Evolutionary conservation across 148 eudicot species (phyloP).

Genomic region (Amaranthus cruentus): DNA sequence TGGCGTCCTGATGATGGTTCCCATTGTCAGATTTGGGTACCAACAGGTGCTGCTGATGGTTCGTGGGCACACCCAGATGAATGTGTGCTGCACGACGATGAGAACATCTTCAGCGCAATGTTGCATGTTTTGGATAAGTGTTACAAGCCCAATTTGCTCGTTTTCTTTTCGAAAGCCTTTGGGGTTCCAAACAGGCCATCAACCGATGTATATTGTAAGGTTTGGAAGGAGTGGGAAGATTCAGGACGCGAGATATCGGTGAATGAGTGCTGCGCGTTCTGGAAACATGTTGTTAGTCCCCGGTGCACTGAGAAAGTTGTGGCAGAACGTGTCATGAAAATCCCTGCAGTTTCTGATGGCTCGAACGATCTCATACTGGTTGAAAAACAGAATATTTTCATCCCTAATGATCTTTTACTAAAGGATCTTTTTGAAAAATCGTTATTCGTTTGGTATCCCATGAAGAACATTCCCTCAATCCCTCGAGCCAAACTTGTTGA

Average conservation of each 20-base stretch:
- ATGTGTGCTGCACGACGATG: constrained; percentile 51
- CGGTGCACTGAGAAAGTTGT: constrained; percentile 29
- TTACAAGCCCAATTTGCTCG: constrained; percentile 32
- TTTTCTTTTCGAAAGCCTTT: constrained; percentile 39
- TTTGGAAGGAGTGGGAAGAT: constrained; percentile 68
- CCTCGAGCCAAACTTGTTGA: constrained; percentile 35
- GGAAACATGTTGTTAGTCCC: constrained; percentile 35
- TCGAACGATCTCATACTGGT: constrained; percentile 31
- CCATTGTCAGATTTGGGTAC: constrained; percentile 38
- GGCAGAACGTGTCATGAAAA: constrained; percentile 27
- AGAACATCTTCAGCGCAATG: constrained; percentile 34
- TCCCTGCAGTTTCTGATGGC: constrained; percentile 40
- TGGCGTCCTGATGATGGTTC: constrained; percentile 35
- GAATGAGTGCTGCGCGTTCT: constrained; percentile 46
- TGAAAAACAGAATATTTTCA: constrained; percentile 42
- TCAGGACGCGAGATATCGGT: constrained; percentile 25
- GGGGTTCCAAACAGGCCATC: constrained; percentile 47
- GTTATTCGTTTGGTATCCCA: constrained; percentile 62
- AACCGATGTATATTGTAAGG: constrained; percentile 43
- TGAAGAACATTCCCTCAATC: constrained; percentile 24
- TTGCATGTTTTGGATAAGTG: constrained; percentile 42
- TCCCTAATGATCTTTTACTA: constrained; percentile 56
- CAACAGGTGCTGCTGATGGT: constrained; percentile 36
- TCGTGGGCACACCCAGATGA: constrained; percentile 42
- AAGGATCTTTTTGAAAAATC: constrained; percentile 44